Percentiles rank a stretch among this genome's conserved stretches.
Evolutionary conservation across 2,329 filamentous ascomycete species (phyloP).

Genomic region (Phialophora verrucosa): DNA sequence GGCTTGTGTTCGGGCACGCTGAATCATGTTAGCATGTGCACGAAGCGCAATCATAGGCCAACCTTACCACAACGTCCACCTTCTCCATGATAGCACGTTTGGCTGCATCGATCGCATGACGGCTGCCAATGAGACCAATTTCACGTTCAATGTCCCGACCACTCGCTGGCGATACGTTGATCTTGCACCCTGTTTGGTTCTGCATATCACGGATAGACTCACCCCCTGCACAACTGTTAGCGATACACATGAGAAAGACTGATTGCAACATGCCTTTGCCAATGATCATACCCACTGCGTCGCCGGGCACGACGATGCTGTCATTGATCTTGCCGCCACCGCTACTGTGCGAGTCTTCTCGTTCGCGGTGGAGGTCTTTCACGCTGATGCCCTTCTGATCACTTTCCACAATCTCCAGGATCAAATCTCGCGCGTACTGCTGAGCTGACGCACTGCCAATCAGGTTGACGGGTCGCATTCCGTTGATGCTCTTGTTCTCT

Average conservation of each 20-base stretch:
- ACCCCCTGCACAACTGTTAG: slow-evolving; percentile 60
- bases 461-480: slow-evolving; percentile 85
- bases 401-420: slow-evolving; percentile 92
- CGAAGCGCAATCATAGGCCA: background rate
- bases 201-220: slow-evolving; percentile 97
- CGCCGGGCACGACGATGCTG: slow-evolving; percentile 82
- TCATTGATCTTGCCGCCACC: slow-evolving; percentile 70
- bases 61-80: slow-evolving; percentile 82
- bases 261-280: slow-evolving; percentile 68
- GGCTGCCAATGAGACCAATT: slow-evolving; percentile 80
- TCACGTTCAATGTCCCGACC: slow-evolving; percentile 81
- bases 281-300: slow-evolving; percentile 95
- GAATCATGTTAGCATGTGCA: slow-evolving; percentile 41
- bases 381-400: slow-evolving; percentile 57
- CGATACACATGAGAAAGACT: background rate
- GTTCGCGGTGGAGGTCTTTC: slow-evolving; percentile 46
- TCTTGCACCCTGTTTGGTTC: slow-evolving; percentile 84
- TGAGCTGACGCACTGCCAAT: slow-evolving; percentile 79
- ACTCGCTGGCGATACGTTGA: slow-evolving; percentile 85
- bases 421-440: slow-evolving; percentile 79
- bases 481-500: slow-evolving; percentile 90
- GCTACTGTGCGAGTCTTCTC: slow-evolving; percentile 45
- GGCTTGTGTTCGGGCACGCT: slow-evolving; percentile 55
- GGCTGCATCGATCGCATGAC: slow-evolving; percentile 77
- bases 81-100: slow-evolving; percentile 90